These are phyloP conservation scores for Trypanosomatidae sp. DNA, from an alignment of 208 protist species.

Conservation along the genomic window DNA sequence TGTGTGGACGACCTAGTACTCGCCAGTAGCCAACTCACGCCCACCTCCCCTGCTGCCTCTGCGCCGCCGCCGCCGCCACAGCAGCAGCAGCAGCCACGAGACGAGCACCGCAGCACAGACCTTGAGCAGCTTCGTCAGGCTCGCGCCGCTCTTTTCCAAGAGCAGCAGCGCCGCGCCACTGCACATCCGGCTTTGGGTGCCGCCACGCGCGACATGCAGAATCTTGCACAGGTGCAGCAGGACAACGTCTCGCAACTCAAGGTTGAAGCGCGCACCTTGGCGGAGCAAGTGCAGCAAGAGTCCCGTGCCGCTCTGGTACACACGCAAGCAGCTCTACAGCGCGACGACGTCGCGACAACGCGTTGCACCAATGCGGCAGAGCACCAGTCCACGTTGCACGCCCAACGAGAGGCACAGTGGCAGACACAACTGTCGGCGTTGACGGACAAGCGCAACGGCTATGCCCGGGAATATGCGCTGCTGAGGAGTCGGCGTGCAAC, in stretches of 20 bases:
- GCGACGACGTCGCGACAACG: constrained; percentile 9
- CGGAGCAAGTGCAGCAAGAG: neutral
- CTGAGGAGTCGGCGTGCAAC: constrained; percentile 8
- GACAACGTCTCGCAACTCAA: neutral
- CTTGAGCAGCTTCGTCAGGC: neutral
- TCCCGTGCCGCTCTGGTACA: neutral
- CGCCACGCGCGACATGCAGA: neutral
- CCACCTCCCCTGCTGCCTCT: neutral
- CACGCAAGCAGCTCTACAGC: neutral
- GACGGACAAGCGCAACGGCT: constrained; percentile 6
- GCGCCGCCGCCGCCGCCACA: neutral
- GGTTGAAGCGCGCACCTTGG: neutral
- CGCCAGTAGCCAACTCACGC: neutral
- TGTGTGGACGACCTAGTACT: constrained; percentile 20
- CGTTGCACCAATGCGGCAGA: constrained; percentile 16
- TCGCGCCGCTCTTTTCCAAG: neutral
- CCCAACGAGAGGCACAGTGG: constrained; percentile 12
- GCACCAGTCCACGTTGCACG: constrained; percentile 2
- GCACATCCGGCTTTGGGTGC: neutral
- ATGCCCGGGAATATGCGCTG: constrained; percentile 9
- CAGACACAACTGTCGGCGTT: neutral
- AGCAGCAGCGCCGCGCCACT: neutral
- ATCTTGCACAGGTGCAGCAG: neutral
- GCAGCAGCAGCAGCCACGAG: neutral
- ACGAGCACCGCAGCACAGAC: neutral